Base-by-base conservation (phyloP, 2,329 filamentous ascomycete species). In the Rhynchosporium graminicola region DNA sequence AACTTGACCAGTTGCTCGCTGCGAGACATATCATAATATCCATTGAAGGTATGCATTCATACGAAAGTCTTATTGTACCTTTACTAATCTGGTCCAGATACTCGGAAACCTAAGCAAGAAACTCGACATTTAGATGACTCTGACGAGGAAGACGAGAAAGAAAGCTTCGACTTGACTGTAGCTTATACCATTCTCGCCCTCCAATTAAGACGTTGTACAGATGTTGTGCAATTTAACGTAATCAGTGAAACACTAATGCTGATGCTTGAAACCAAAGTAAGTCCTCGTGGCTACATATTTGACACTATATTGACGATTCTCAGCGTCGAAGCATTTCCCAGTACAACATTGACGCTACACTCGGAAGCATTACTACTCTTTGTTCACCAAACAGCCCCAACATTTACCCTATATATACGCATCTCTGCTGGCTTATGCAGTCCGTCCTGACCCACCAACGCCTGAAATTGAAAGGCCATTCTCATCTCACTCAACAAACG, bases 401-500 rank as follows among this genome's bases (percentile, higher is more conserved):
- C 12, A 60, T 75, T 3, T 62, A 52, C 10, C 29, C 65, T 28
- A 70, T 74, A 36, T 74, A 71, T 56, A 60, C 68, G 3, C 71
- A 71, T 48, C 67, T 74, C 15, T 86, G 81, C 75, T 80, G 78
- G 59, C 76, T 88, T 8, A 75, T 85, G 26, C 82, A 85, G 60
- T 75, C 78, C 28, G 75, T 88, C 43, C 81, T 88, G 70, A 81
- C 81, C 70, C 82, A 84, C 54, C 84, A 88, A 72, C 78, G 86
- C 4, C 77, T 85, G 48, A 83, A 86, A 9, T 77, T 88, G 1
- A 82, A 87, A 68, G 85, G 84, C 1, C 85, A 86, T 65, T 84
- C 85, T 68, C 85, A 87, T 69, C 75, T 87, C 50, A 77, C 87
- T 4, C 74, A 86, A 52, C 74, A 79, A 42, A 75, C 79, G 2